phyloP scores from a whole-genome alignment of 1,139 yeast species.

The Meyerozyma elateridarum region DNA sequence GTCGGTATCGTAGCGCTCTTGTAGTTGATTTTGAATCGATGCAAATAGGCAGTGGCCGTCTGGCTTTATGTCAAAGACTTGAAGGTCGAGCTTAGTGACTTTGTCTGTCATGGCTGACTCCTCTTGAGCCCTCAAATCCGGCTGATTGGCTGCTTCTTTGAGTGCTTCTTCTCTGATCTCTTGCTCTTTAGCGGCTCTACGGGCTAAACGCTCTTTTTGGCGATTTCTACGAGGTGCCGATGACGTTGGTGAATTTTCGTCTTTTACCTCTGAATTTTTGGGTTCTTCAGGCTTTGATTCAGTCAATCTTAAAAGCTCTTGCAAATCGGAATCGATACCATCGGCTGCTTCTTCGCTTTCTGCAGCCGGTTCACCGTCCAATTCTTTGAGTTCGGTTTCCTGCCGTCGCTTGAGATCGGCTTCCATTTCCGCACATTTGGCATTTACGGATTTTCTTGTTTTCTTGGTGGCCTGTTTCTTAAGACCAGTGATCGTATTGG shows the following conservation, averaged over 20 bases:
- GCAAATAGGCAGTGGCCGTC: conserved; percentile 95
- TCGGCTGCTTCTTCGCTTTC: conserved; percentile 7
- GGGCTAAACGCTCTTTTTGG: conserved; percentile 77
- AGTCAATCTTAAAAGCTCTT: neutral
- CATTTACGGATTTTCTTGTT: conserved; percentile 55
- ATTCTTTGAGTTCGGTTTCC: conserved; percentile 37
- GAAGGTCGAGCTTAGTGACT: conserved; percentile 43
- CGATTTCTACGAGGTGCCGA: conserved; percentile 59
- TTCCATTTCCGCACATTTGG: conserved; percentile 58
- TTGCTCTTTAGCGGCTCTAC: conserved; percentile 66
- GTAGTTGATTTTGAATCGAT: conserved; percentile 75
- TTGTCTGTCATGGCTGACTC: conserved; percentile 55
- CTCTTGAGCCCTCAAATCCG: conserved; percentile 70
- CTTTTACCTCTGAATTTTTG: conserved; percentile 1
- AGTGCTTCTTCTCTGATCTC: conserved; percentile 63
- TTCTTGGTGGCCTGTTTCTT: conserved; percentile 83
- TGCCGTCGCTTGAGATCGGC: conserved; percentile 51
- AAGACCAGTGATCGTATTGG: conserved; percentile 64
- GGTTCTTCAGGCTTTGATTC: conserved; percentile 1
- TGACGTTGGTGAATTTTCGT: conserved; percentile 6
- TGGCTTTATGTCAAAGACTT: conserved; percentile 66
- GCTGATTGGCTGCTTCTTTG: conserved; percentile 59
- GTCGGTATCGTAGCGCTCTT: conserved; percentile 40
- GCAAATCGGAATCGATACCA: conserved; percentile 6
- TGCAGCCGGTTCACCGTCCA: conserved; percentile 9